Percentiles rank a stretch among this genome's conserved stretches.
Conservation (phyloP, 768 basidiomycete genomes). For the Russula sp. region DNA sequence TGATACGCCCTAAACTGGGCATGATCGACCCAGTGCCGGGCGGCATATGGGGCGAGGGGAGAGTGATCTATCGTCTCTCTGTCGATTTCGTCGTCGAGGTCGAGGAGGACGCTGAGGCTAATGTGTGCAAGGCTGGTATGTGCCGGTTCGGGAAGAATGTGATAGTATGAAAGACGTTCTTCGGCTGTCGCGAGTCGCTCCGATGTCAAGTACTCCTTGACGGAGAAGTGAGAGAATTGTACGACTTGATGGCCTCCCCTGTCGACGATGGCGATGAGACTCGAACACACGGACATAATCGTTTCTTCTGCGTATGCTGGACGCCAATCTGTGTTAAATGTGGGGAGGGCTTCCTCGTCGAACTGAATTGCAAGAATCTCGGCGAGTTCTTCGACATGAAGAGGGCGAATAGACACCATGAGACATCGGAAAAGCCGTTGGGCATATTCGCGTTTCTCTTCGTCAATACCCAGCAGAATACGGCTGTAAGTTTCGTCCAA, state of each 20-base stretch:
- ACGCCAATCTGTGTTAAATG: conserved; percentile 3
- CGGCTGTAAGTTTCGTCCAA: conserved; percentile 11
- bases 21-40: conserved; percentile 14
- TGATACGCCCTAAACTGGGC: background rate
- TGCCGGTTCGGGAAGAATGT: conserved; percentile 1
- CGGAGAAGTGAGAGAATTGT: conserved; percentile 10
- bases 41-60: too few relatives aligned
- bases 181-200: background rate
- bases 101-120: conserved; percentile 14
- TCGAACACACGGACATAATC: too few relatives aligned
- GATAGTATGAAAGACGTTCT: conserved; percentile 11
- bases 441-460: background rate
- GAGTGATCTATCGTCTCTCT: background rate
- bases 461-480: background rate
- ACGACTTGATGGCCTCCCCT: background rate
- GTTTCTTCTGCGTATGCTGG: too few relatives aligned
- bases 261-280: too few relatives aligned
- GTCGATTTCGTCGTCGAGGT: conserved; percentile 4
- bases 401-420: conserved; percentile 3
- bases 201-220: conserved; percentile 25
- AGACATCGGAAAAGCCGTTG: conserved; percentile 12
- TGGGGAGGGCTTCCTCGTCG: background rate
- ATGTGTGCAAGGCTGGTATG: conserved; percentile 10
- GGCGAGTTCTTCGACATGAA: conserved; percentile 11
- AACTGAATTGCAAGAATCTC: conserved; percentile 21